Base-by-base conservation (phyloP, 371 early-diverging fungal species). In the Umbelopsis sp. region DNA sequence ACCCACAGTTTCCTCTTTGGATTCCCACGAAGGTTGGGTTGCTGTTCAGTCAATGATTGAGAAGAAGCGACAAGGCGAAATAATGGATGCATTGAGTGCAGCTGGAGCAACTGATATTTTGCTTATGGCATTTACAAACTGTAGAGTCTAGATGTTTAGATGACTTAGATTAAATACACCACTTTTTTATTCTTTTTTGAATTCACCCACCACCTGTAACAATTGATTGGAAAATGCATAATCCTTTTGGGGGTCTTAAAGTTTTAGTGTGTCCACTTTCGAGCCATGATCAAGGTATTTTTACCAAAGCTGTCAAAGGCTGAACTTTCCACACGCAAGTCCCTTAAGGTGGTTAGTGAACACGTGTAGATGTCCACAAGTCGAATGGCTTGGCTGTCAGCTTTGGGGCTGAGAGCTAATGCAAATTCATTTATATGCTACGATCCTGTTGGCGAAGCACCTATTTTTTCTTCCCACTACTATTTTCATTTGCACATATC, bases 101-200 rank as follows among this genome's bases (percentile, higher is more conserved):
- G 80, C 92, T 65, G 97, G 97, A n/a, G 99, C 97, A 3, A 86
- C 87, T 7, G 99, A 98, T 75, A 96, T 98, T 51, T 77, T 98
- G 68, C 89, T 97, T 29, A 87, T 93, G 73, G 79, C 85, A 38
- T 92, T 95, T 64, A 84, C 82, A 67, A 94, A 93, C 74, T 93
- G 94, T 70, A 84, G 95, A 12, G 93, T 91, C 38, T 91, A 84
- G 75, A 75, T 25, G 37, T 9, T 50, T 51, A 84, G 75, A 75
- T 25, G n/a, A 6, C 35, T 52, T 50, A 57, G 37, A 57, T 32
- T 35, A 35, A 18, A 57, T 57, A 57, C 57, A 16, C 35, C 29
- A 8, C 35, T 57, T 57, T 29, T 25, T 57, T 57, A 25, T 53
- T 24, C 32, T 25, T 29, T 25, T 57, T 57, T 18, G 22, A 29